These are phyloP conservation scores for Malassezia cuniculi DNA, from an alignment of 1,284 basidiomycete species.

Conservation along the genomic window DNA sequence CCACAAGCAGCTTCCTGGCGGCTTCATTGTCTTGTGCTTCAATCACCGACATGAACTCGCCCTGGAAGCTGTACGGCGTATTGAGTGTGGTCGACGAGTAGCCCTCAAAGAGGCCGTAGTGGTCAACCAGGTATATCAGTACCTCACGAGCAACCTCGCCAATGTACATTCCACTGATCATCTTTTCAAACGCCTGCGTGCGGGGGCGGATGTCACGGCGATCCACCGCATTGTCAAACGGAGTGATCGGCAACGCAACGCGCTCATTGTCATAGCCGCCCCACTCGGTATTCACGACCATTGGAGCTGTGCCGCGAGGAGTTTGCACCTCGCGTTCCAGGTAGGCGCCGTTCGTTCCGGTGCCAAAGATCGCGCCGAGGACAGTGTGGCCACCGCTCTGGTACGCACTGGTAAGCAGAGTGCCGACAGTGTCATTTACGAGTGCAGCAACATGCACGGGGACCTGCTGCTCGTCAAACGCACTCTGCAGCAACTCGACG, in stretches of 20 bases:
- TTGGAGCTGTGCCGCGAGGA: conserved; percentile 54
- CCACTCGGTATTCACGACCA: conserved; percentile 96
- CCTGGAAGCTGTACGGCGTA: conserved; percentile 83
- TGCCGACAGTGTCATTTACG: conserved; percentile 89
- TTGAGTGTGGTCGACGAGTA: conserved; percentile 62
- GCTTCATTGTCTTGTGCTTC: no score
- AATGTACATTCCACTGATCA: conserved; percentile 97
- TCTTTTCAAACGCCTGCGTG: conserved; percentile 92
- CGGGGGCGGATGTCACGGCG: conserved; percentile 84
- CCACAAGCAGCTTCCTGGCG: conserved; percentile 55
- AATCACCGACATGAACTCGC: conserved; percentile 75
- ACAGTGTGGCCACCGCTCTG: conserved; percentile 68
- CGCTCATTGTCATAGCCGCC: conserved; percentile 49
- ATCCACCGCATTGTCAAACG: conserved; percentile 86
- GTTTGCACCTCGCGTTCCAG: conserved; percentile 75
- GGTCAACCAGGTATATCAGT: conserved; percentile 72
- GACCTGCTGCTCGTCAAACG: conserved; percentile 82
- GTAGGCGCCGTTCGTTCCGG: conserved; percentile 95
- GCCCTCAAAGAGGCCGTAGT: conserved; percentile 60
- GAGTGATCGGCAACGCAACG: conserved; percentile 70
- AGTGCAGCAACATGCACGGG: conserved; percentile 85
- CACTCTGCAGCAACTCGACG: conserved; percentile 78
- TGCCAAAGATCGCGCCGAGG: conserved; percentile 84
- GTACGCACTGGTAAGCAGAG: conserved; percentile 81
- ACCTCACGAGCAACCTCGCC: conserved; percentile 83